Base-by-base conservation (phyloP, 139 green algal species). In the Closterium sp. region DNA sequence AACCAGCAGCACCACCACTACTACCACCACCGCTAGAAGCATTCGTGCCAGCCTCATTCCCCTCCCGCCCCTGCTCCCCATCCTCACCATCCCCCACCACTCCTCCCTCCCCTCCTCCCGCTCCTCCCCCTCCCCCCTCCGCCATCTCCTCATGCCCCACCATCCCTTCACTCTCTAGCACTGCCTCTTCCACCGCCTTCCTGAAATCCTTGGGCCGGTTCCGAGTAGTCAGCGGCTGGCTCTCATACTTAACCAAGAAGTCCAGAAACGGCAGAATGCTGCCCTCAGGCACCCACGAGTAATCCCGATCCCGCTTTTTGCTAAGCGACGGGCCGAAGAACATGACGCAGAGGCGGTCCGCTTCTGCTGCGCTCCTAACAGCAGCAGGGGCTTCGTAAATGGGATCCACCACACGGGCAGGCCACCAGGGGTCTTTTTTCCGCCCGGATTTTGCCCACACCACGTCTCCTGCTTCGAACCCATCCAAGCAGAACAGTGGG, bases 401-500 rank as follows among this genome's bases (percentile, higher is more conserved):
- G 2, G 90, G 90, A 23, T 93, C 90, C 19, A 93, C 90, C 19
- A 93, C 90, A 19, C 86, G 86, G 25, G 90, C 90, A 0, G 90
- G 90, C 90, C 90, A 93, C 25, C 38, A 93, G n/a, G 90, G 90
- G 81, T 93, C 90, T 31, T 93, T 30, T 28, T 93, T 93, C 3
- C 93, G 90, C 30, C 90, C 90, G 25, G 90, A 93, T 19, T 92
- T 92, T 9, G 90, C 90, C 90, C 90, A 93, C 36, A 93, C 90
- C 12, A 93, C 12, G 8, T 93, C 90, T 33, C 90, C 90, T n/a
- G 31, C 90, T 31, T 93, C 90, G 85, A 92, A 93, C 16, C 87
- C 28, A 7, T 12, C 87, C 33, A 93, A n/a, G 34, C 34, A 38
- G 86, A 86, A 86, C 21, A 34, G 28, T 10, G 21, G n/a, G 21